phyloP scores from a whole-genome alignment of 2,329 filamentous ascomycete species.

The Fusarium buxicola region DNA sequence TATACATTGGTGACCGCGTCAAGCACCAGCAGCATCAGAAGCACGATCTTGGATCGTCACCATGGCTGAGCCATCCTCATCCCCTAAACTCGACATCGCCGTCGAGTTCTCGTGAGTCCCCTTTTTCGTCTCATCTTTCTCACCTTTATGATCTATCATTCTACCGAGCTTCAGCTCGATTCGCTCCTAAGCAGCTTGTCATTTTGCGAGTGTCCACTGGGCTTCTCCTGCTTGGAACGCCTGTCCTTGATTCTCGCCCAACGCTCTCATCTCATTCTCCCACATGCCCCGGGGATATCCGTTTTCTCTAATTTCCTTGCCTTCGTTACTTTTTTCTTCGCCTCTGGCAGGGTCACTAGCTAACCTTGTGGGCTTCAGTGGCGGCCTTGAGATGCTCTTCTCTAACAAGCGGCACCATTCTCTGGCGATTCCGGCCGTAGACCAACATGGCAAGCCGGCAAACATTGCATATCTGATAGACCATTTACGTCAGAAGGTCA shows the following conservation, averaged over 20 bases:
- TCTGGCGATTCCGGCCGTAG: constrained; percentile 73
- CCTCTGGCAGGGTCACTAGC: constrained; percentile 15
- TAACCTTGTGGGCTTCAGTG: constrained; percentile 63
- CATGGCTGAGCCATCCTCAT: constrained; percentile 33
- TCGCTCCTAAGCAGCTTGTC: constrained; percentile 12
- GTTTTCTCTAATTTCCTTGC: constrained; percentile 11
- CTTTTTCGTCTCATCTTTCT: constrained; percentile 20
- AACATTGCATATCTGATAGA: constrained; percentile 82
- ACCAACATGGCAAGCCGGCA: constrained; percentile 68
- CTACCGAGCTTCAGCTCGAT: constrained; percentile 21
- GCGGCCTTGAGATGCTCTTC: constrained; percentile 95
- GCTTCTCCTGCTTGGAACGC: constrained; percentile 16
- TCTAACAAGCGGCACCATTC: constrained; percentile 80
- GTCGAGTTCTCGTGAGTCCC: constrained; percentile 75
- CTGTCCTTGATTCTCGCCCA: constrained; percentile 33
- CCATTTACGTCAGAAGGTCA: constrained; percentile 82
- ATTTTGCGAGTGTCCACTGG: constrained; percentile 25
- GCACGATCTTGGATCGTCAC: constrained; percentile 11
- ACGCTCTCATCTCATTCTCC: constrained; percentile 20
- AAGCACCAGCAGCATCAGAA: constrained; percentile 1
- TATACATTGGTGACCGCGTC: constrained; percentile 3
- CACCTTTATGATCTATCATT: constrained; percentile 43
- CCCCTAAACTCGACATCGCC: constrained; percentile 65
- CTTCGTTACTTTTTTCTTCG: constrained; percentile 16
- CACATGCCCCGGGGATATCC: constrained; percentile 6